Conservation (phyloP, 441 rosid species). For the Croton setiger region DNA sequence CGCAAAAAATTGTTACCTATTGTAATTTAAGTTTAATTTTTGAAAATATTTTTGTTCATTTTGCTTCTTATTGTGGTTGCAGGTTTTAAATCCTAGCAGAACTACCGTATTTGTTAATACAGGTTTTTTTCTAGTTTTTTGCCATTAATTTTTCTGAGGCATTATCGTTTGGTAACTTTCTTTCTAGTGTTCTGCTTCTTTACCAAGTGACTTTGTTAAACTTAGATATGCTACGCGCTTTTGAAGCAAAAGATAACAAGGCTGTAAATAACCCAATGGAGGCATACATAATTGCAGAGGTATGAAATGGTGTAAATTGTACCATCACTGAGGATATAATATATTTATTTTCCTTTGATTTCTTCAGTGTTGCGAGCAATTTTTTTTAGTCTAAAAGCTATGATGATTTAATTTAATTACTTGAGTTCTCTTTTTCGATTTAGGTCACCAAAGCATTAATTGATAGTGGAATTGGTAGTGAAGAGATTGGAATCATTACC, state of each 20-base stretch:
- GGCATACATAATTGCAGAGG: constrained; percentile 82
- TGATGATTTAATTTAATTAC: background rate
- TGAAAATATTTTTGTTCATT: background rate
- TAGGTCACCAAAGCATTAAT: constrained; percentile 66
- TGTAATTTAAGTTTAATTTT: too few relatives aligned
- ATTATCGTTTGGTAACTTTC: background rate
- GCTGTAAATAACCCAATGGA: constrained; percentile 78
- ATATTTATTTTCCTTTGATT: background rate
- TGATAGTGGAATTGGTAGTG: constrained; percentile 56
- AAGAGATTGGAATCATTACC: constrained; percentile 86
- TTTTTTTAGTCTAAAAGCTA: background rate
- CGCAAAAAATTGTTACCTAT: background rate
- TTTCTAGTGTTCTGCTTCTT: constrained; percentile 16
- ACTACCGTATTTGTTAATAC: constrained; percentile 73
- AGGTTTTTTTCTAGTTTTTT: constrained; percentile 41
- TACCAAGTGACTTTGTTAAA: constrained; percentile 16
- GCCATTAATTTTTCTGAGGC: constrained; percentile 5
- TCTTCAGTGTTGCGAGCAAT: background rate
- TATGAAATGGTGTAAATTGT: constrained; percentile 23
- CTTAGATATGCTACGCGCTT: constrained; percentile 74
- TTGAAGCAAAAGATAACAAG: constrained; percentile 69
- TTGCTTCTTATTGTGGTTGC: constrained; percentile 28
- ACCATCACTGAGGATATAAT: background rate
- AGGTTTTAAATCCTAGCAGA: constrained; percentile 75
- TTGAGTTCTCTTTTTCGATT: constrained; percentile 6